phyloP scores from a whole-genome alignment of 1,284 basidiomycete species.

The Porphyrellus sp. region DNA sequence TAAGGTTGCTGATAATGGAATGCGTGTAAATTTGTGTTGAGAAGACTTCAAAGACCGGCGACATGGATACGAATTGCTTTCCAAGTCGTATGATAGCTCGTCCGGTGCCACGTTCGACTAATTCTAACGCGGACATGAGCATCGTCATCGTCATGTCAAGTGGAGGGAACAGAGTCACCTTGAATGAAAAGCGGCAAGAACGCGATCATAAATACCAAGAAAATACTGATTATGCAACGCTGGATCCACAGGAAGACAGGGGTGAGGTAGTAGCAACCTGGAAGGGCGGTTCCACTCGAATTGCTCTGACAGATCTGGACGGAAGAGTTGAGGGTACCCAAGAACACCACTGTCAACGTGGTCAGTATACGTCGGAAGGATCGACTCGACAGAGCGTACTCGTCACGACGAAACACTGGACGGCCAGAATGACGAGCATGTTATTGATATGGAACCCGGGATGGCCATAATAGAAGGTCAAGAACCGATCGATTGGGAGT shows the following conservation, averaged over 20 bases:
- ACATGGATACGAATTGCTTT: constrained; percentile 90
- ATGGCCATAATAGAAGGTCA: constrained; percentile 99
- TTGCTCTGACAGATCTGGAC: constrained; percentile 79
- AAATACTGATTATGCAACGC: constrained; percentile 93
- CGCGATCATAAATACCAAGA: constrained; percentile 94
- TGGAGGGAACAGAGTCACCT: constrained; percentile 49
- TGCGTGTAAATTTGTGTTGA: constrained; percentile 95
- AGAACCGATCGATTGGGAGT: constrained; percentile 95
- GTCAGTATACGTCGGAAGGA: constrained; percentile 4
- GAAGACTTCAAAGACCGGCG: constrained; percentile 95
- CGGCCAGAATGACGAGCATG: constrained; percentile 93
- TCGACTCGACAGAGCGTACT: constrained; percentile 47
- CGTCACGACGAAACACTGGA: constrained; percentile 88
- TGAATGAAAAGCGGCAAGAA: constrained; percentile 93
- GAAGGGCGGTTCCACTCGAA: constrained; percentile 63
- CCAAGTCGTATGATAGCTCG: constrained; percentile 85
- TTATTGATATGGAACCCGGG: constrained; percentile 99
- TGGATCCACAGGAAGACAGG: constrained; percentile 93
- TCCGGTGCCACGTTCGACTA: constrained; percentile 88
- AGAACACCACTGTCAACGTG: constrained; percentile 69
- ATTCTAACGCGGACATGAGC: constrained; percentile 51
- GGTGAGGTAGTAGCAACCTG: constrained; percentile 87
- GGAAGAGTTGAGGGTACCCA: constrained; percentile 85
- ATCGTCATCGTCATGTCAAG: not conserved
- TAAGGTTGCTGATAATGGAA: constrained; percentile 91